Evolutionary conservation across 2,329 filamentous ascomycete genomes (phyloP).

Genomic region (Hymenoscyphus fraxineus): DNA sequence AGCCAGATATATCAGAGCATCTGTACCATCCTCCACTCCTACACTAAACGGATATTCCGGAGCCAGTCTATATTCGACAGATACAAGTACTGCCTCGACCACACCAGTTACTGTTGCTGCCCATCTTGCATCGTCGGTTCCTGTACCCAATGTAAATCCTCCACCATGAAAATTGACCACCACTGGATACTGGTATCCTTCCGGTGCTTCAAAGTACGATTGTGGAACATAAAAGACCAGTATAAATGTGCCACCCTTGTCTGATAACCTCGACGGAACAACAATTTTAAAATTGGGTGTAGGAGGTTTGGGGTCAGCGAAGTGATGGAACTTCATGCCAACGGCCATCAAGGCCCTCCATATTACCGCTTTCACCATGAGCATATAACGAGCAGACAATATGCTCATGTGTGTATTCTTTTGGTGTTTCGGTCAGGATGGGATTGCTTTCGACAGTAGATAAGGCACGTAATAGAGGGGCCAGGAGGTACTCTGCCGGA

Average conservation of each 20-base stretch:
- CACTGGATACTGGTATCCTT: conserved; percentile 42
- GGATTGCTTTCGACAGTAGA: not conserved
- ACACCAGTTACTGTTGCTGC: conserved; percentile 49
- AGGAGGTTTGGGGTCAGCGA: conserved; percentile 32
- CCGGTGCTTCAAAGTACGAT: conserved; percentile 34
- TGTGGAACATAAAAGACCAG: conserved; percentile 43
- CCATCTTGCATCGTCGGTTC: conserved; percentile 61
- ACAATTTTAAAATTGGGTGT: conserved; percentile 33
- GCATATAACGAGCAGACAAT: conserved; percentile 17
- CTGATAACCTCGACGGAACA: conserved; percentile 32
- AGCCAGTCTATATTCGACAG: conserved; percentile 65
- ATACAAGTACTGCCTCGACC: conserved; percentile 55
- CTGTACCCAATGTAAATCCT: conserved; percentile 61
- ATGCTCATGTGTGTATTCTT: conserved; percentile 21
- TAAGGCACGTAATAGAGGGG: not conserved
- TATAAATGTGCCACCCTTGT: conserved; percentile 33
- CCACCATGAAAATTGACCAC: conserved; percentile 67
- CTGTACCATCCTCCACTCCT: conserved; percentile 62
- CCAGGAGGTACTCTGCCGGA: not conserved
- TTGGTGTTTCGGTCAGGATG: not conserved
- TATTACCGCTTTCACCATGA: conserved; percentile 34
- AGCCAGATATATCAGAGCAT: conserved; percentile 59
- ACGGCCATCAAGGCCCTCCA: conserved; percentile 35
- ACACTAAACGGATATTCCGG: conserved; percentile 62
- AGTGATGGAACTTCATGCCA: conserved; percentile 35